Base-by-base conservation (phyloP, 768 basidiomycete genomes). In the Naematelia encephala region DNA sequence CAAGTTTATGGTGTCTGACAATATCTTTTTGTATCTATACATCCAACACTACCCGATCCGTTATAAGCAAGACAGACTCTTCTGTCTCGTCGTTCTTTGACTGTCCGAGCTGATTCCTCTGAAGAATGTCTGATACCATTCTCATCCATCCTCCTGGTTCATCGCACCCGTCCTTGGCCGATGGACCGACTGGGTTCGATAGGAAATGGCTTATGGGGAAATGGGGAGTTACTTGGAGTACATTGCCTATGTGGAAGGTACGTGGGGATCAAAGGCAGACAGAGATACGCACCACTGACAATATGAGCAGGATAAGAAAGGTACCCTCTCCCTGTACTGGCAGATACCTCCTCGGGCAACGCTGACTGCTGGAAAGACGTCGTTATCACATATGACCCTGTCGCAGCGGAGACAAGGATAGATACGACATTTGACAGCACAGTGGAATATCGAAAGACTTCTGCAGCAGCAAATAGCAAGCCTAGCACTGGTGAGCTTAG, bases 171-270 rank as follows among this genome's bases (percentile, higher is more conserved):
- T 67, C 69, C n/a, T 57, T 73, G 13, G 48, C 60, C 25, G 64
- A 66, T 34, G 56, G 47, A 2, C 43, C 57, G 5, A 60, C 57
- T 2, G 63, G 60, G 1, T 70, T 73, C 46, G 67, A 70, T 28
- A 50, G 65, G 34, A 56, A 45, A 14, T 69, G 67, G 62, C 69
- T 77, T 43, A 73, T 77, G 72, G 76, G 76, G 25, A 63, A 56
- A 28, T 77, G 79, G 79, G 66, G 77, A 46, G 79, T 80, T 11
- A 73, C 71, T 1, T 77, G 78, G 68, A 78, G 77, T 46, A 81
- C 80, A 0, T 61, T 81, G 27, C 79, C 80, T 2, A 75, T 81
- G 59, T 81, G 80, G 80, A 80, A 79, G 74, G 79, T 79, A 51
- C 64, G 75, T 56, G 3, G n/a, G n/a, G n/a, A n/a, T n/a, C n/a